Evolutionary conservation across 768 basidiomycete genomes (phyloP).

Genomic region (Boletellus ananiceps): DNA sequence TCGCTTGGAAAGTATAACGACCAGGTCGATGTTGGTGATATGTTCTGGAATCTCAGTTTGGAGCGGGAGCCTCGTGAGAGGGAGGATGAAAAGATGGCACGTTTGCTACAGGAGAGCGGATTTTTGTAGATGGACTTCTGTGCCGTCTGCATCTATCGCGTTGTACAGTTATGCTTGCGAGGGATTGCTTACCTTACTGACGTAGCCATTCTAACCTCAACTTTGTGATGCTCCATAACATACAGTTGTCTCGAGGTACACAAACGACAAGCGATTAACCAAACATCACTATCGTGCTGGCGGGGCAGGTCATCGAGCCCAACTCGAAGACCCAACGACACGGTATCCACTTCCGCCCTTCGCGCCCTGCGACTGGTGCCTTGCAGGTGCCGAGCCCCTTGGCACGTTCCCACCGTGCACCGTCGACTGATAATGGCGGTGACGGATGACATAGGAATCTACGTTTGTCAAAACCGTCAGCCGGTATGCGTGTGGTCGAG

Average conservation of each 20-base stretch:
- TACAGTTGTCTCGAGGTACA: too few relatives aligned
- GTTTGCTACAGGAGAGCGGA: slow-evolving; percentile 82
- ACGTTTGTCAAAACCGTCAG: not conserved
- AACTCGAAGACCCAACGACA: not conserved
- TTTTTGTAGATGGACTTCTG: slow-evolving; percentile 50
- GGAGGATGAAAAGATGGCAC: slow-evolving; percentile 95
- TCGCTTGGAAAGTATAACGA: slow-evolving; percentile 69
- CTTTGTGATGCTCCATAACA: not conserved
- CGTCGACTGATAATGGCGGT: slow-evolving; percentile 19
- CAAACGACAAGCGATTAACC: too few relatives aligned
- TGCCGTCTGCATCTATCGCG: slow-evolving; percentile 4
- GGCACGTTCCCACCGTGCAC: slow-evolving; percentile 13
- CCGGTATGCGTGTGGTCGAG: too few relatives aligned
- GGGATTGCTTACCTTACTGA: slow-evolving; percentile 14
- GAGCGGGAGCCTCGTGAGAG: slow-evolving; percentile 90
- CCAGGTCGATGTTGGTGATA: slow-evolving; percentile 63
- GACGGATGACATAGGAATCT: slow-evolving; percentile 11
- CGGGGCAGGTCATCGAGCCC: not conserved
- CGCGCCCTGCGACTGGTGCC: slow-evolving; percentile 7
- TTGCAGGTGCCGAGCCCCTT: slow-evolving; percentile 8
- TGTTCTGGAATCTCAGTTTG: slow-evolving; percentile 82
- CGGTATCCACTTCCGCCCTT: slow-evolving; percentile 1
- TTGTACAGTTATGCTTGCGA: slow-evolving; percentile 21
- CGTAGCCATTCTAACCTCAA: slow-evolving; percentile 1
- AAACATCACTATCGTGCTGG: too few relatives aligned